phyloP scores from a whole-genome alignment of 2,329 filamentous ascomycete species.

The Colletotrichum spinosum region DNA sequence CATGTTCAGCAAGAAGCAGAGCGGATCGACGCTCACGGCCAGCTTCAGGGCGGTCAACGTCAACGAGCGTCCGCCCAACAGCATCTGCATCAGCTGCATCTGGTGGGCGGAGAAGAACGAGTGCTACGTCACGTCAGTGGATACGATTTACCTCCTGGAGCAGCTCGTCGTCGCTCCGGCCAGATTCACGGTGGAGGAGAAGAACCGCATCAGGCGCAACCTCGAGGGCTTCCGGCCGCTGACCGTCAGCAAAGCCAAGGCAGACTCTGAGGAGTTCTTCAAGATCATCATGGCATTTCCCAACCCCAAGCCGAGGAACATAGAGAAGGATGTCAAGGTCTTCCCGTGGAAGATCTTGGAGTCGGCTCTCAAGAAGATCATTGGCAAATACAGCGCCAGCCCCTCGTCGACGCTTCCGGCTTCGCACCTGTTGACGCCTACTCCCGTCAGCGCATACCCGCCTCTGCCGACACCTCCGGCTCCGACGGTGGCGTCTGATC shows the following conservation, averaged over 20 bases:
- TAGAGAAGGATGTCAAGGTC: slow-evolving; percentile 99
- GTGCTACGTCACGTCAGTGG: slow-evolving; percentile 95
- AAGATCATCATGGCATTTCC: slow-evolving; percentile 99
- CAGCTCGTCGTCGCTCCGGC: slow-evolving; percentile 81
- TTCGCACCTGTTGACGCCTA: slow-evolving; percentile 55
- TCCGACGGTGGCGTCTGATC: slow-evolving; percentile 48
- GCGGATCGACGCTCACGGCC: slow-evolving; percentile 82
- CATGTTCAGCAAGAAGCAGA: slow-evolving; percentile 85
- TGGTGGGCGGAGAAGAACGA: slow-evolving; percentile 93
- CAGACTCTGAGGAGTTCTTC: slow-evolving; percentile 97
- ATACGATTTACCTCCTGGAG: slow-evolving; percentile 95
- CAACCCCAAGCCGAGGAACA: slow-evolving; percentile 94
- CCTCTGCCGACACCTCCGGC: slow-evolving; percentile 61
- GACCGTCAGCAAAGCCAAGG: slow-evolving; percentile 92
- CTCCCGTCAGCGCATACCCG: slow-evolving; percentile 52
- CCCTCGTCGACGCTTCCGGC: slow-evolving; percentile 53
- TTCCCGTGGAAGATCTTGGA: slow-evolving; percentile 95
- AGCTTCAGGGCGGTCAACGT: slow-evolving; percentile 83
- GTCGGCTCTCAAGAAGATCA: slow-evolving; percentile 94
- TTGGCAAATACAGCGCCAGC: slow-evolving; percentile 87
- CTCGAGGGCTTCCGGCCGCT: slow-evolving; percentile 92
- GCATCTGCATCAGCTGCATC: slow-evolving; percentile 97
- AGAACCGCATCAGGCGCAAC: slow-evolving; percentile 96
- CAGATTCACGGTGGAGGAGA: slow-evolving; percentile 95
- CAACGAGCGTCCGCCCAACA: slow-evolving; percentile 83